phyloP scores from a whole-genome alignment of 768 basidiomycete species.

The Leucocoprinus birnbaumii region DNA sequence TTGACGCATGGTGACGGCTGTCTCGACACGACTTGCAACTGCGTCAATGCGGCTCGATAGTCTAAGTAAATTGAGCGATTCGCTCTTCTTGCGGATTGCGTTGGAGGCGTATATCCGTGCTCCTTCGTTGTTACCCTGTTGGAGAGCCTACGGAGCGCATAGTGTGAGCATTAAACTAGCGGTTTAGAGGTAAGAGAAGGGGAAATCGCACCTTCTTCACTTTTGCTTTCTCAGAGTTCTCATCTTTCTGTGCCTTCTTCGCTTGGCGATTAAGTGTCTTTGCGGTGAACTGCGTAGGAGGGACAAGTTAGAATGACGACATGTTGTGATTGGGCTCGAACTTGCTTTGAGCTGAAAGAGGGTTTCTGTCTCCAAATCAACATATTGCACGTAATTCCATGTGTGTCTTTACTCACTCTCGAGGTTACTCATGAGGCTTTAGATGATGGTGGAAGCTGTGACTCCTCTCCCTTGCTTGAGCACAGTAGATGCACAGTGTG shows the following conservation, averaged over 20 bases:
- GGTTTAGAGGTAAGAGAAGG: neutral
- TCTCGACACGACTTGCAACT: slow-evolving; percentile 95
- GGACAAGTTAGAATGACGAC: slow-evolving; percentile 7
- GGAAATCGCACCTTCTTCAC: slow-evolving; percentile 94
- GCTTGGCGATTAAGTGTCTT: slow-evolving; percentile 94
- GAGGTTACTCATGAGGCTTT: slow-evolving; percentile 68
- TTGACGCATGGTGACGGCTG: slow-evolving; percentile 96
- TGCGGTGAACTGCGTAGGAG: slow-evolving; percentile 84
- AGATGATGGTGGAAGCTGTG: slow-evolving; percentile 6
- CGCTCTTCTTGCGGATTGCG: slow-evolving; percentile 97
- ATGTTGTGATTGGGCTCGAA: slow-evolving; percentile 1
- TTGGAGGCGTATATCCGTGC: slow-evolving; percentile 98
- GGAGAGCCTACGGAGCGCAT: slow-evolving; percentile 68
- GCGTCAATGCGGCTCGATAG: slow-evolving; percentile 93
- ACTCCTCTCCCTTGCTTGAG: slow-evolving; percentile 1
- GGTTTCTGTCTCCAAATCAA: slow-evolving; percentile 65
- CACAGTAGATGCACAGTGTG: neutral
- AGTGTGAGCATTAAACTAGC: slow-evolving; percentile 4
- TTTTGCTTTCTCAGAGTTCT: slow-evolving; percentile 80
- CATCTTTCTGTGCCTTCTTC: slow-evolving; percentile 97
- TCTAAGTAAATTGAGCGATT: slow-evolving; percentile 86
- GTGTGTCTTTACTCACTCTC: too few relatives aligned
- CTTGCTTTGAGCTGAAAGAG: slow-evolving; percentile 97
- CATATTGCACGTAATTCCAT: neutral
- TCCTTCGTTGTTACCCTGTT: slow-evolving; percentile 95